phyloP scores from a whole-genome alignment of 2,329 filamentous ascomycete species.

The Scleromitrula shiraiana region DNA sequence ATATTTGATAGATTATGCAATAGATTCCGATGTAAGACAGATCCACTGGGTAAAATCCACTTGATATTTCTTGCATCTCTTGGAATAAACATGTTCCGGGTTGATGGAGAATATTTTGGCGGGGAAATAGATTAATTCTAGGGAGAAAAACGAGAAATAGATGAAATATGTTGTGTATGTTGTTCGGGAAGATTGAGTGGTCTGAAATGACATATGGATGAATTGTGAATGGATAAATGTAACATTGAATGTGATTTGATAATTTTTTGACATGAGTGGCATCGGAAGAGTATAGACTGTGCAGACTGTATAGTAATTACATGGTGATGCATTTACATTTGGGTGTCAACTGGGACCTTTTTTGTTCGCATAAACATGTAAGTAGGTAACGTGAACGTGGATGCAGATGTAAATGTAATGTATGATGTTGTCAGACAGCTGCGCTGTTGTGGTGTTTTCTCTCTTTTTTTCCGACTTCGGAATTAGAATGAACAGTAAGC shows the following conservation, averaged over 20 bases:
- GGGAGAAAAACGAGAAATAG: neutral
- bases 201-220: neutral
- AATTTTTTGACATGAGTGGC: no score
- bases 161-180: neutral
- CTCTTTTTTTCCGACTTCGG: slow-evolving; percentile 7
- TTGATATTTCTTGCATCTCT: slow-evolving; percentile 7
- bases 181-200: neutral
- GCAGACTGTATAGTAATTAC: neutral
- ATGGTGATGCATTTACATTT: neutral
- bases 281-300: no score
- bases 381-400: neutral
- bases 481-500: neutral
- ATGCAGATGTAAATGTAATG: neutral
- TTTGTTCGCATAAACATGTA: neutral
- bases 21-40: neutral
- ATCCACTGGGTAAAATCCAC: neutral
- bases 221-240: neutral
- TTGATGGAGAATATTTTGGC: neutral
- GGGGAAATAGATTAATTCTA: neutral
- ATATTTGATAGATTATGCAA: slow-evolving; percentile 6
- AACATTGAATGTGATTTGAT: no score
- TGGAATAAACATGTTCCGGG: slow-evolving; percentile 1
- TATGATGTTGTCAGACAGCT: slow-evolving; percentile 2
- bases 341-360: neutral
- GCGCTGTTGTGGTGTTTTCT: slow-evolving; percentile 3